Percentiles rank a stretch among this genome's conserved stretches.
Conservation (phyloP, 352 stramenopile genomes). For the Thraustochytrium sp. region DNA sequence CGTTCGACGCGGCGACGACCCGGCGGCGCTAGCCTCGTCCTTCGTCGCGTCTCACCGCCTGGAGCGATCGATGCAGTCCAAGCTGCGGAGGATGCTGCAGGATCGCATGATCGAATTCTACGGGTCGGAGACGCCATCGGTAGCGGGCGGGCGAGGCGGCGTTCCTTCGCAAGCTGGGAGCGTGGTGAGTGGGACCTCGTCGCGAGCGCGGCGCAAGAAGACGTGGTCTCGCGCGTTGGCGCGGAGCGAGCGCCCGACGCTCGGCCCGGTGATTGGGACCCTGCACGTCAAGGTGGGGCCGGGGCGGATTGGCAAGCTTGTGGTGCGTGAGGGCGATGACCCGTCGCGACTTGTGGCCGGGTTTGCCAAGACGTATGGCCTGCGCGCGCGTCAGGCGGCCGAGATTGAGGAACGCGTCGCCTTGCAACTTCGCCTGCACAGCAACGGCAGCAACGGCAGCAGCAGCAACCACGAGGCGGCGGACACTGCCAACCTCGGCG, state of each 20-base stretch:
- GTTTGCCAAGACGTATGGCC: constrained; percentile 5
- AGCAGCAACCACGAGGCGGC: no score
- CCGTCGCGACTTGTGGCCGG: not conserved
- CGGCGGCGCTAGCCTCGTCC: not conserved
- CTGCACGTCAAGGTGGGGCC: constrained; percentile 24
- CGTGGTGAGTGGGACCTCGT: not conserved
- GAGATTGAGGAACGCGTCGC: constrained; percentile 15
- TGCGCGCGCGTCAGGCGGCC: not conserved
- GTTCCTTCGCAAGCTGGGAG: not conserved
- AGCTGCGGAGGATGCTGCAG: not conserved
- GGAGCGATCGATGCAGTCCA: not conserved
- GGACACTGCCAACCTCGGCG: no score
- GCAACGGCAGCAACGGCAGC: not conserved
- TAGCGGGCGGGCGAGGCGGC: no score
- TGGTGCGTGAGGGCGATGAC: constrained; percentile 26
- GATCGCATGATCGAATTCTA: constrained; percentile 19
- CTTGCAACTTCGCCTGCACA: constrained; percentile 2
- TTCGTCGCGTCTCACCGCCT: not conserved
- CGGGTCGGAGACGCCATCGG: not conserved
- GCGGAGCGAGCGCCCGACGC: not conserved
- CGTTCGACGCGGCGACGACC: not conserved
- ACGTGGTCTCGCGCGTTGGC: not conserved
- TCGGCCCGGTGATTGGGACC: not conserved
- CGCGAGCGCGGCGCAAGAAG: not conserved
- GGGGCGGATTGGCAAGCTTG: constrained; percentile 11